Evolutionary conservation across 1,284 basidiomycete species (phyloP), one percentile per base, ranked within the genome.

Genomic region (Moniliophthora roreri): DNA sequence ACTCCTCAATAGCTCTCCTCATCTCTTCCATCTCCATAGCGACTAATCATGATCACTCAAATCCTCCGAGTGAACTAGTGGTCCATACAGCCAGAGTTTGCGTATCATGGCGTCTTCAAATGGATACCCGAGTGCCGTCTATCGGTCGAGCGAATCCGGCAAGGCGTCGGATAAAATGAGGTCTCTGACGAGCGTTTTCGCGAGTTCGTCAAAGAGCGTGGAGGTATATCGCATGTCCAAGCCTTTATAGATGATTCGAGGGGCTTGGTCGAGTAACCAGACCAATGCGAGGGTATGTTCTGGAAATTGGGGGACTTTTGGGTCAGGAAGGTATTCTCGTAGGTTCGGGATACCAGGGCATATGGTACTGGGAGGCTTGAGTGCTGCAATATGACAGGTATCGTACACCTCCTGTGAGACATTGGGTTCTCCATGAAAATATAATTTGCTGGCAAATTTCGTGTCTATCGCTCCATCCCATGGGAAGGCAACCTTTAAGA

Each of bases 71-170:
- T 58, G 57, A 23, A 58, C 37, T 5, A 58, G 44, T 13, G 57
- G 57, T 3, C 37, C 48, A 41, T 56, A 56, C 3, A 58, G 20
- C 54, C 54, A 53, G 37, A 54, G 28, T 23, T 44, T 51, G 10
- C 52, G 48, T n/a, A 58, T 32, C 52, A 58, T 51, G 8, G 50
- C 46, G 32, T 58, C 54, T 38, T 58, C 57, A 20, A 58, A 56
- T 2, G 48, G 40, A 23, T 55, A 51, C 8, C 51, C 57, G 15
- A 53, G 44, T 9, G 18, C 23, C n/a, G 32, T 52, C 57, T 52
- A 53, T 21, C 18, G 36, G 34, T 38, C 39, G 11, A 51, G 53
- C 10, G 48, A 18, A 35, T 56, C 57, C 5, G 57, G 57, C 24
- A 54, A 49, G 9, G 10, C 37, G 32, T 42, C 41, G 10, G 23